phyloP scores from a whole-genome alignment of 257 asterid genomes.

The Jasminum sambac region DNA sequence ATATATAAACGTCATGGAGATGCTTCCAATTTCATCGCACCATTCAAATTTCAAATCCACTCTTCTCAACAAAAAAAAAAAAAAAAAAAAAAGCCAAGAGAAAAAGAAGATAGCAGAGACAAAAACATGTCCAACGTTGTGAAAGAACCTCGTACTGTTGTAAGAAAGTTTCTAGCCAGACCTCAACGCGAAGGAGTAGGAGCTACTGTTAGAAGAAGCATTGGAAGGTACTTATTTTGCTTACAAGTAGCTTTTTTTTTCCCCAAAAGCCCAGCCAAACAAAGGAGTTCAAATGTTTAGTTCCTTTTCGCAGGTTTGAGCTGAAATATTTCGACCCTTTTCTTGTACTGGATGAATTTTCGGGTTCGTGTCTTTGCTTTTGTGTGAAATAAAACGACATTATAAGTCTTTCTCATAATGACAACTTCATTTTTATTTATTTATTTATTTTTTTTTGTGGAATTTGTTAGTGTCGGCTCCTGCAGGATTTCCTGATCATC shows the following conservation, averaged over 20 bases:
- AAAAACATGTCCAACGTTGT: conserved; percentile 45
- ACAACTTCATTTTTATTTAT: not conserved
- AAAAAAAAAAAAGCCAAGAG: not conserved
- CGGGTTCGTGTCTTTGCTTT: conserved; percentile 46
- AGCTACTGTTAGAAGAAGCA: conserved; percentile 88
- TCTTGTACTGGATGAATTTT: conserved; percentile 80
- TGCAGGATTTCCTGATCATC: conserved; percentile 98
- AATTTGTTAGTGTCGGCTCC: conserved; percentile 95
- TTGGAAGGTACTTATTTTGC: conserved; percentile 59
- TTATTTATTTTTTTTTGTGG: conserved; percentile 6
- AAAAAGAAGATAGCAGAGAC: not conserved
- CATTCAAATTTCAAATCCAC: not conserved
- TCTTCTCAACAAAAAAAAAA: not conserved
- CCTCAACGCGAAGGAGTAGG: conserved; percentile 91
- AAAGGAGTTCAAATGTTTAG: not conserved
- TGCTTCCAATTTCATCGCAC: not conserved
- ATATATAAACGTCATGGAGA: conserved; percentile 15
- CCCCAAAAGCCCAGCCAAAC: not conserved
- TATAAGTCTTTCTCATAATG: not conserved
- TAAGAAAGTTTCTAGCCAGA: conserved; percentile 65
- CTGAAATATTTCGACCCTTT: conserved; percentile 80
- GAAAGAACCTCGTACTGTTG: conserved; percentile 62
- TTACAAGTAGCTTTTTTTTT: not conserved
- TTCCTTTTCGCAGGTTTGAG: conserved; percentile 55
- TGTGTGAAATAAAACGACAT: not conserved